Conservation (phyloP, 495 filamentous ascomycete species). For the Podospora comata region DNA sequence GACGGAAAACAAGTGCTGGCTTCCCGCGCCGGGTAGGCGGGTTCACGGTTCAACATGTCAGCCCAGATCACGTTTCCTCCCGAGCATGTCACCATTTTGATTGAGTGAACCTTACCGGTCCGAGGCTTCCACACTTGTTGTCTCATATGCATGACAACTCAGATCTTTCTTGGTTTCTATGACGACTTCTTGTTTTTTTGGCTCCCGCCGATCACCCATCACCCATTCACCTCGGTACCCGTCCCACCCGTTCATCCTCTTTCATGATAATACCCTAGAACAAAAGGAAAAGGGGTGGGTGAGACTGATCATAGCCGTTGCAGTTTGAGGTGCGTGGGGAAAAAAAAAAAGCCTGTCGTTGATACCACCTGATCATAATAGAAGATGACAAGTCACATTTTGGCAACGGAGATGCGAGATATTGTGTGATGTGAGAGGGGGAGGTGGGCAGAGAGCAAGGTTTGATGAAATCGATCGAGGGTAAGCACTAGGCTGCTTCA, state of each 20-base stretch:
- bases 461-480: not conserved
- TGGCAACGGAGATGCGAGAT: not conserved
- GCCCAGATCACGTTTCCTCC: too few relatives aligned
- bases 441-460: not conserved
- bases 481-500: not conserved
- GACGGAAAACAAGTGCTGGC: not conserved
- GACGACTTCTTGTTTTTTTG: too few relatives aligned
- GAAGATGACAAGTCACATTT: not conserved
- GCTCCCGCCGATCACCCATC: not conserved
- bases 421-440: not conserved
- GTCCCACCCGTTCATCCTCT: too few relatives aligned
- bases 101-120: too few relatives aligned
- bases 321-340: not conserved
- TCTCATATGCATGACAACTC: too few relatives aligned
- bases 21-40: not conserved
- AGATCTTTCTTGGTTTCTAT: too few relatives aligned
- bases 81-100: too few relatives aligned
- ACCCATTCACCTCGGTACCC: not conserved
- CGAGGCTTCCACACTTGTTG: too few relatives aligned
- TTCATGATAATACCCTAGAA: not conserved
- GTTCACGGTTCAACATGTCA: not conserved
- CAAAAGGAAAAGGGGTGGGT: not conserved
- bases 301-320: too few relatives aligned
- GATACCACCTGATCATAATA: too few relatives aligned
- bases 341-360: not conserved